Base-by-base conservation (phyloP, 176 grass and related monocot species). In the Triticum timopheevii region DNA sequence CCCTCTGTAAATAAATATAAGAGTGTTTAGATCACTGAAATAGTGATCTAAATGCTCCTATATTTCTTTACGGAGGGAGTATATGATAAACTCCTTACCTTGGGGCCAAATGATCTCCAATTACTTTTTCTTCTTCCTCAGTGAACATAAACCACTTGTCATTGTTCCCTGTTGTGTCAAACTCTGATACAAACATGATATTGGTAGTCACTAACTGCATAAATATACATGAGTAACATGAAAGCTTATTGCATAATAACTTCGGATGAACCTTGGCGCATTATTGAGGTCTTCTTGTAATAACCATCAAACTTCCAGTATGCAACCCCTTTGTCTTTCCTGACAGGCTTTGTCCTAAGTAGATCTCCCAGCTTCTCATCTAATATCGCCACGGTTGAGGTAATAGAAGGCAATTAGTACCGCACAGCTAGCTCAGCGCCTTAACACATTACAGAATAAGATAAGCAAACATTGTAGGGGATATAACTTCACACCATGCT, bases 81-180 rank as follows among this genome's bases (percentile, higher is more conserved):
- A 64, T 36, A 52, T 2, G 10, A 39, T 30, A 77, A 82, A 79
- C 7, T 72, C 54, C n/a, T 83, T 83, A 90, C 84, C 73, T 73
- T 79, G 52, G 78, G 45, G 74, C 80, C 82, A 79, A 2, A 79
- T 87, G 74, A 71, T 90, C 56, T 36, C 65, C 20, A 73, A 90
- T 78, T 73, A 79, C 23, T 73, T 73, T 90, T 80, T 90, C 80
- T 73, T 90, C 84, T 65, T 83, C 84, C 64, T 87, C 80, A n/a
- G 80, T 87, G 71, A 87, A 79, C 56, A 83, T 73, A 72, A 87
- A 87, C 89, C 89, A 90, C 34, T 79, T 90, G 73, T 90, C 89
- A 22, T 73, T 79, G 27, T 66, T 73, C 77, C 56, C 74, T 59
- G 64, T 15, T 65, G 78, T 19, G 23, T 69, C 65, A 73, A 86